Evolutionary conservation across 768 basidiomycete genomes (phyloP).

Genomic region (Russula dissimulans): DNA sequence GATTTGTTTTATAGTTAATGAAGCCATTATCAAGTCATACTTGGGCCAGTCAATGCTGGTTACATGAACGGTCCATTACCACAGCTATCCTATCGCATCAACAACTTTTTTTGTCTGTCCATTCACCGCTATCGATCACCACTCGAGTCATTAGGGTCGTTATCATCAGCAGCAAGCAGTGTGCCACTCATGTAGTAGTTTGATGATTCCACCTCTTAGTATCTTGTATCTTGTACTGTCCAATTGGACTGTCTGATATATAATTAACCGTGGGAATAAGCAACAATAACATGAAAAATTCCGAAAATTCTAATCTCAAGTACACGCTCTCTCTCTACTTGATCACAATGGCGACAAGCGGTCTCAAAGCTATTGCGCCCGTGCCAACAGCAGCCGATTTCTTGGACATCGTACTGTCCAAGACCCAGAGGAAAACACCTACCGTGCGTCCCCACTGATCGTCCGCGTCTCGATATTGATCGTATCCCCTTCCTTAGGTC

Average conservation of each 20-base stretch:
- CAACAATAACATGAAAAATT: no score
- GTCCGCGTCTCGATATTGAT: background rate
- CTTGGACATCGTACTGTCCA: constrained; percentile 86
- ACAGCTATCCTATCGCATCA: background rate
- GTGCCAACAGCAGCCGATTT: constrained; percentile 95
- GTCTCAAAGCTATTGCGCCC: constrained; percentile 95
- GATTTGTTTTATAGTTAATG: constrained; percentile 38
- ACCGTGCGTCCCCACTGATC: constrained; percentile 44
- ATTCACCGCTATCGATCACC: background rate
- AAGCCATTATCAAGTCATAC: constrained; percentile 59
- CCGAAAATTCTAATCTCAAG: no score
- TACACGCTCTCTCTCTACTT: no score
- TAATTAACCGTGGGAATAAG: background rate
- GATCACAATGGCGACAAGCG: constrained; percentile 62
- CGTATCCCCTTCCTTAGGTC: constrained; percentile 40
- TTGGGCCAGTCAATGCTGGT: constrained; percentile 36
- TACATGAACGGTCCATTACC: background rate
- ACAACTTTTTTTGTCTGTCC: background rate
- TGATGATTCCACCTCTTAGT: constrained; percentile 3
- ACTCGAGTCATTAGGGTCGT: background rate
- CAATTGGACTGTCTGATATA: background rate
- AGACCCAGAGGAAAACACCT: constrained; percentile 94
- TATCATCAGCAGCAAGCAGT: background rate
- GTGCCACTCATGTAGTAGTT: constrained; percentile 3
- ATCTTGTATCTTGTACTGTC: background rate